Conservation (phyloP, 768 basidiomycete genomes). For the Kwoniella dendrophila region DNA sequence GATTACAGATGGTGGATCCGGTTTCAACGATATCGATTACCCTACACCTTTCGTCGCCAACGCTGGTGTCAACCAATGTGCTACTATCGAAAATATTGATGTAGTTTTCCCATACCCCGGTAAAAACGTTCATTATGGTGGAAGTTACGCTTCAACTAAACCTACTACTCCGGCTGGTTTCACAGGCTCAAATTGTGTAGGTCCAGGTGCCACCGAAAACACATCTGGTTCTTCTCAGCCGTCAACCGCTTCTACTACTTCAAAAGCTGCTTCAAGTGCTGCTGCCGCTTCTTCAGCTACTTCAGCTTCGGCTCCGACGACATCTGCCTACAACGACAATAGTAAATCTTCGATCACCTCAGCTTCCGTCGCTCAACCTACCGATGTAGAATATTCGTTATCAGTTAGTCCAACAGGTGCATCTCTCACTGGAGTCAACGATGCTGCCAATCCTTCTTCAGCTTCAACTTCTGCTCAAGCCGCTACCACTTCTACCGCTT, state of each 20-base stretch:
- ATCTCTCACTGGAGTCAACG: background rate
- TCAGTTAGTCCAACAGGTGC: constrained; percentile 10
- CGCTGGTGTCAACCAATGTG: constrained; percentile 48
- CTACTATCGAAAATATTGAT: constrained; percentile 44
- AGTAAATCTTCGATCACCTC: constrained; percentile 11
- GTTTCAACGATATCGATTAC: constrained; percentile 33
- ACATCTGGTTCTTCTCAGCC: constrained; percentile 8
- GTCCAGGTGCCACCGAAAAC: constrained; percentile 29
- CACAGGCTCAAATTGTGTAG: constrained; percentile 48
- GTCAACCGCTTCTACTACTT: constrained; percentile 2
- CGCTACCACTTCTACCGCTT: background rate
- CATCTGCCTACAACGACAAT: no score
- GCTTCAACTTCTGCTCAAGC: constrained; percentile 8
- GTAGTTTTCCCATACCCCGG: constrained; percentile 54
- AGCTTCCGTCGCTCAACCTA: constrained; percentile 8
- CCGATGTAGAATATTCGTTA: constrained; percentile 20
- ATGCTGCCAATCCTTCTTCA: constrained; percentile 4
- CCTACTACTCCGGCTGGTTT: constrained; percentile 44
- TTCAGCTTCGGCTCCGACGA: constrained; percentile 8
- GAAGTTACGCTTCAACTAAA: constrained; percentile 37
- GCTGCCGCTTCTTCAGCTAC: no score
- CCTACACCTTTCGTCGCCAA: constrained; percentile 55
- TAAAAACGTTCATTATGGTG: constrained; percentile 45
- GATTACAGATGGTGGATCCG: constrained; percentile 47
- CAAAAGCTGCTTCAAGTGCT: no score